Conservation (phyloP, 345 rosid genomes). For the Moricandia moricandioides region DNA sequence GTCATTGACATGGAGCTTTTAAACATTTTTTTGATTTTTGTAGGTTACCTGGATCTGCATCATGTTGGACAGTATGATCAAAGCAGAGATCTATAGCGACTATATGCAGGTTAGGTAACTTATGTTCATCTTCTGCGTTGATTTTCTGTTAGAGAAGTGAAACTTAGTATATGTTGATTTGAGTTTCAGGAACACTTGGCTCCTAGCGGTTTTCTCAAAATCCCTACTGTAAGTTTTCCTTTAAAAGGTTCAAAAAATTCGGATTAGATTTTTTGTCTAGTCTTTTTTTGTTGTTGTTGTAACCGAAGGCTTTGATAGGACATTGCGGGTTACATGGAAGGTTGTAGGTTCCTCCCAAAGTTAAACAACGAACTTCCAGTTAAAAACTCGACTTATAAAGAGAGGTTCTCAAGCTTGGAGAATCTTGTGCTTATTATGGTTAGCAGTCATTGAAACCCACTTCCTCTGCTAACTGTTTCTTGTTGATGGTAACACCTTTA, state of each 20-base stretch:
- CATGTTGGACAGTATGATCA: slow-evolving; percentile 61
- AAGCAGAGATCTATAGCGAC: slow-evolving; percentile 60
- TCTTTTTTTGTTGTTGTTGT: neutral
- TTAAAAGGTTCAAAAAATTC: neutral
- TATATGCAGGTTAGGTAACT: slow-evolving; percentile 57
- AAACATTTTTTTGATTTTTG: slow-evolving; percentile 10
- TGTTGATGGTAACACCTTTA: neutral
- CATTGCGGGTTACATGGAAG: slow-evolving; percentile 44
- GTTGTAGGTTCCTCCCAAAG: slow-evolving; percentile 68
- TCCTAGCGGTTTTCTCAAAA: slow-evolving; percentile 72
- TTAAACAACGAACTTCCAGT: slow-evolving; percentile 57
- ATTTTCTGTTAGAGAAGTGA: neutral
- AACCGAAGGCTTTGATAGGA: slow-evolving; percentile 34
- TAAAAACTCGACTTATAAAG: slow-evolving; percentile 68
- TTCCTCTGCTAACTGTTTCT: neutral
- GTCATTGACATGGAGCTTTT: neutral
- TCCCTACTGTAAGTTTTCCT: slow-evolving; percentile 65
- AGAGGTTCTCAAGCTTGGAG: slow-evolving; percentile 60
- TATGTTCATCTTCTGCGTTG: neutral
- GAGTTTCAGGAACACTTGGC: slow-evolving; percentile 88
- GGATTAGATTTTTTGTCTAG: neutral
- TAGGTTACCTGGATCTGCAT: slow-evolving; percentile 59
- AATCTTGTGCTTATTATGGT: slow-evolving; percentile 79
- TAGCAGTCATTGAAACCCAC: slow-evolving; percentile 26
- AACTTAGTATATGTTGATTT: slow-evolving; percentile 11